Evolutionary conservation across 768 basidiomycete species (phyloP).

Genomic region (Auriscalpium microsporum): DNA sequence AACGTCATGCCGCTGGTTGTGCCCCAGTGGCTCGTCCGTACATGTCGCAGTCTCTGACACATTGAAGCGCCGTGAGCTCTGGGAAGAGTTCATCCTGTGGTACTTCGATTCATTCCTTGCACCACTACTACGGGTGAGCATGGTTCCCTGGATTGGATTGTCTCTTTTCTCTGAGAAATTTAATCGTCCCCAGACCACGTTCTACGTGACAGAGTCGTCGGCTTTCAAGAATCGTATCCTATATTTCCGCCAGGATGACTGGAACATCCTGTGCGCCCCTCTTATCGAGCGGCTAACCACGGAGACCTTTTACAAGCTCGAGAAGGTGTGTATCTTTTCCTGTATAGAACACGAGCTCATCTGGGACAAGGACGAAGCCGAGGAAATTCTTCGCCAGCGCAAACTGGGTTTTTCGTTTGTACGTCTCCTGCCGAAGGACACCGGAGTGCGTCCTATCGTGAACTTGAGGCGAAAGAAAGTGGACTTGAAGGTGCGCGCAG

Average conservation of each 20-base stretch:
- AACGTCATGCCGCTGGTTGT: slow-evolving; percentile 75
- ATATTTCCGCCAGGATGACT: slow-evolving; percentile 94
- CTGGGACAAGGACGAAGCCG: slow-evolving; percentile 46
- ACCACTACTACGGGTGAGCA: slow-evolving; percentile 64
- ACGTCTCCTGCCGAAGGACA: slow-evolving; percentile 88
- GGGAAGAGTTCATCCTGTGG: slow-evolving; percentile 92
- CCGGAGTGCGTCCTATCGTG: slow-evolving; percentile 89
- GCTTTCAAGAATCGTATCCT: slow-evolving; percentile 75
- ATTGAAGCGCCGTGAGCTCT: slow-evolving; percentile 66
- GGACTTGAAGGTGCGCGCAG: slow-evolving; percentile 24
- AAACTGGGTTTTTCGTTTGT: slow-evolving; percentile 79
- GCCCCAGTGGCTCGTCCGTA: slow-evolving; percentile 30
- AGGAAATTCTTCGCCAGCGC: slow-evolving; percentile 60
- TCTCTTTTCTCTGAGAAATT: background rate
- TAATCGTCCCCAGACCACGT: slow-evolving; percentile 58
- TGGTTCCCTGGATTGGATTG: background rate
- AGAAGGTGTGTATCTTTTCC: slow-evolving; percentile 40
- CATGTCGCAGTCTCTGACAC: slow-evolving; percentile 59
- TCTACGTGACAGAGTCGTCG: slow-evolving; percentile 90
- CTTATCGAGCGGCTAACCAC: slow-evolving; percentile 65
- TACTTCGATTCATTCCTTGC: slow-evolving; percentile 79
- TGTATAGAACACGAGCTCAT: background rate
- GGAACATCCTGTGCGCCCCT: slow-evolving; percentile 77
- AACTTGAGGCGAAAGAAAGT: slow-evolving; percentile 63
- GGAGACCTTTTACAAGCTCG: slow-evolving; percentile 62